These are phyloP conservation scores for Aspergillus ustus DNA, from an alignment of 2,329 filamentous ascomycete species.

Conservation along the genomic window DNA sequence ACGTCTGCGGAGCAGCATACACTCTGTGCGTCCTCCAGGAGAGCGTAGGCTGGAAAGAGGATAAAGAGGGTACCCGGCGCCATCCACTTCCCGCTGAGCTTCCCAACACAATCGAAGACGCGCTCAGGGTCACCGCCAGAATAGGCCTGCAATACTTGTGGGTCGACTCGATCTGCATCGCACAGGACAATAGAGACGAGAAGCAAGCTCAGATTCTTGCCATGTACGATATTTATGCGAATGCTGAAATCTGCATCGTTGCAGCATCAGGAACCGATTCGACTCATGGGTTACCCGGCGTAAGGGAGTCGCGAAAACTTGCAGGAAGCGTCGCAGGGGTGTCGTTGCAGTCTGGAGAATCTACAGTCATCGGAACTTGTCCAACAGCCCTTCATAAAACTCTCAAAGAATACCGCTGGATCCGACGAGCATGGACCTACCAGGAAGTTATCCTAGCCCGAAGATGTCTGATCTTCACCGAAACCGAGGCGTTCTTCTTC, in stretches of 20 bases:
- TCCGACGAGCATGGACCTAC: neutral
- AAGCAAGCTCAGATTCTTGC: neutral
- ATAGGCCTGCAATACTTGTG: constrained; percentile 16
- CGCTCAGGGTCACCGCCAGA: constrained; percentile 5
- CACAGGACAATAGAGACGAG: constrained; percentile 9
- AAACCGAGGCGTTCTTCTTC: constrained; percentile 1
- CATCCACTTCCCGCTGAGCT: neutral
- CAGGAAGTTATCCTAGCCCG: neutral
- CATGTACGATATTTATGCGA: constrained; percentile 7
- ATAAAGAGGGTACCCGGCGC: no score
- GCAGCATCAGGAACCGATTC: neutral
- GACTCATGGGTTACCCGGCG: neutral
- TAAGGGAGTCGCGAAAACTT: neutral
- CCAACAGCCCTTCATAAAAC: no score
- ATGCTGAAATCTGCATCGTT: constrained; percentile 1
- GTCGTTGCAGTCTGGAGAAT: no score
- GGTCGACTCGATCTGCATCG: constrained; percentile 18
- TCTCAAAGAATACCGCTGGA: neutral
- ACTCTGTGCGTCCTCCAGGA: no score
- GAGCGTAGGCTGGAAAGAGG: no score
- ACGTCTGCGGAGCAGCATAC: no score
- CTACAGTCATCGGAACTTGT: no score
- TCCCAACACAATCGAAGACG: constrained; percentile 7
- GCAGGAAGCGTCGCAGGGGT: no score
- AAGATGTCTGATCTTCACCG: neutral